A percentile compares a stretch with the other conserved stretches of the same genome.
These are phyloP conservation scores for Zarea fungicola DNA, from an alignment of 2,329 filamentous ascomycete genomes.

Conservation along the genomic window DNA sequence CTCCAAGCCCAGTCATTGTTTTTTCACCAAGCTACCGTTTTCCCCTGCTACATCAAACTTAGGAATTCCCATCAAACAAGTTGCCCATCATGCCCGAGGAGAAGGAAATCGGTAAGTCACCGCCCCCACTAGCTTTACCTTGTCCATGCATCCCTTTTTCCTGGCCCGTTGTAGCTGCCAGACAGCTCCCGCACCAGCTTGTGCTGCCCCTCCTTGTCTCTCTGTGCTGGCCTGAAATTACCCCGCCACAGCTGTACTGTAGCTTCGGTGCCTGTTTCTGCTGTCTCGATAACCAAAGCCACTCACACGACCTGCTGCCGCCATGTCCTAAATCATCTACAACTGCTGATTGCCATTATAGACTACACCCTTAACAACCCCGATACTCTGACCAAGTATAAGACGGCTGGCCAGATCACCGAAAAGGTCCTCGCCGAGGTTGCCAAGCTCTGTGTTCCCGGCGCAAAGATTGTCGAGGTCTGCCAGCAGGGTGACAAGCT, in stretches of 20 bases:
- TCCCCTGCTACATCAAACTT: conserved; percentile 12
- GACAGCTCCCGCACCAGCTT: background rate
- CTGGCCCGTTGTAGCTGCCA: background rate
- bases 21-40: conserved; percentile 13
- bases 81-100: conserved; percentile 40
- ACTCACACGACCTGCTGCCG: conserved; percentile 7
- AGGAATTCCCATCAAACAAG: conserved; percentile 16
- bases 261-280: conserved; percentile 4
- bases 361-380: conserved; percentile 89
- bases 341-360: conserved; percentile 30
- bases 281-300: conserved; percentile 1
- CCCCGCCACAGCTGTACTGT: conserved; percentile 12
- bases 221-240: conserved; percentile 10
- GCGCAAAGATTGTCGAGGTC: conserved; percentile 87
- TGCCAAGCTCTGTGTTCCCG: conserved; percentile 66
- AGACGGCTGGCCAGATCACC: conserved; percentile 90
- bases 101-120: conserved; percentile 40
- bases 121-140: background rate
- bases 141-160: background rate
- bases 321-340: background rate
- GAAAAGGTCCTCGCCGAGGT: conserved; percentile 93
- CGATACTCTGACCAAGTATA: conserved; percentile 98
- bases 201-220: conserved; percentile 5
- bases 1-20: conserved; percentile 14
- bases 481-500: conserved; percentile 96